Evolutionary conservation across 2,329 filamentous ascomycete genomes (phyloP).

Genomic region (Aspergillus fructus): DNA sequence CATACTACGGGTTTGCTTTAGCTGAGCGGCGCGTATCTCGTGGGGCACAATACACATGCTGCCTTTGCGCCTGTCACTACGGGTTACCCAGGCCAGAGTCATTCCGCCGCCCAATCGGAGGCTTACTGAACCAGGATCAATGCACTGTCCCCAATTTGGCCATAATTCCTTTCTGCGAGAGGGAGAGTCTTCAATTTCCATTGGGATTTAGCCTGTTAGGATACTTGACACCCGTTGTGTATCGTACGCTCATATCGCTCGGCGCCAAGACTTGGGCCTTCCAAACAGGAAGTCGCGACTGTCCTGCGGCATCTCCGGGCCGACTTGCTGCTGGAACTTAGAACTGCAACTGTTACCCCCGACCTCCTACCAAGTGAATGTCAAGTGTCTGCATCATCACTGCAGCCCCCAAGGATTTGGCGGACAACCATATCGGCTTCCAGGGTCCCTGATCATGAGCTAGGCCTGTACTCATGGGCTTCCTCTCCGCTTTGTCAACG

Average conservation of each 20-base stretch:
- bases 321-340: background rate
- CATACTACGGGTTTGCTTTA: background rate
- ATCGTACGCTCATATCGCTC: too few species aligned
- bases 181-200: background rate
- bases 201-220: background rate
- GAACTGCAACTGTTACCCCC: too few species aligned
- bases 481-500: constrained; percentile 11
- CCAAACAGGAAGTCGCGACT: background rate
- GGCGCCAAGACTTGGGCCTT: background rate
- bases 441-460: too few species aligned
- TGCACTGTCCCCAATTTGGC: constrained; percentile 4
- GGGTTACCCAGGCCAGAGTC: background rate
- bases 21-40: background rate
- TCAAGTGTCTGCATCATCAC: background rate
- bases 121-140: background rate
- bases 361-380: too few species aligned
- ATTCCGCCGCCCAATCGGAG: background rate
- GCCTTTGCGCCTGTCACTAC: background rate
- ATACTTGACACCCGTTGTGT: too few species aligned
- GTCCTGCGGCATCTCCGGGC: background rate
- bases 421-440: background rate
- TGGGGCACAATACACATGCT: background rate
- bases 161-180: background rate
- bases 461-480: constrained; percentile 9
- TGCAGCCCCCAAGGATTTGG: background rate